Evolutionary conservation across 1,284 basidiomycete genomes (phyloP).

Genomic region (Cutaneotrichosporon curvatum): DNA sequence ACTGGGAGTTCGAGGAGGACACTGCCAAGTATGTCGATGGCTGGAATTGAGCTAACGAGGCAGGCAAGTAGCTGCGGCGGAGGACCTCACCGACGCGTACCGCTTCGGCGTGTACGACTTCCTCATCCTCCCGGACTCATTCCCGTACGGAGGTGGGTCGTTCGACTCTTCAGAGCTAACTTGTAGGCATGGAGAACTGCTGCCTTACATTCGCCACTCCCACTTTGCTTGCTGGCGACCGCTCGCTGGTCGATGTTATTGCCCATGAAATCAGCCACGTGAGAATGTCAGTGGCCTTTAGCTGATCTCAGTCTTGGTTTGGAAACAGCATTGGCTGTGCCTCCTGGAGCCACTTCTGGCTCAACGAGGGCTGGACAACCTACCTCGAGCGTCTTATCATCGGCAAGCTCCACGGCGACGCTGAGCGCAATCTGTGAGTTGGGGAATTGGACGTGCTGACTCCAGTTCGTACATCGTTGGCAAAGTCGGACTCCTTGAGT

Average conservation of each 20-base stretch:
- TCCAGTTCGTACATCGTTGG: slow-evolving; percentile 39
- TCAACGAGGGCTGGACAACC: slow-evolving; percentile 89
- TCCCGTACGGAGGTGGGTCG: slow-evolving; percentile 85
- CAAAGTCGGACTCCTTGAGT: slow-evolving; percentile 63
- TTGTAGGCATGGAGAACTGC: slow-evolving; percentile 47
- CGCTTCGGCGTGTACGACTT: slow-evolving; percentile 85
- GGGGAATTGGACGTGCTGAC: slow-evolving; percentile 4
- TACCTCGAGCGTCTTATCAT: slow-evolving; percentile 79
- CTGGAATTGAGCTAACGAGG: background rate
- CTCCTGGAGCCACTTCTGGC: slow-evolving; percentile 68
- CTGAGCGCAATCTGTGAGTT: slow-evolving; percentile 62
- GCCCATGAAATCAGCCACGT: slow-evolving; percentile 53
- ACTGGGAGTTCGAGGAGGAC: slow-evolving; percentile 83
- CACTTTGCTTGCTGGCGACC: slow-evolving; percentile 73
- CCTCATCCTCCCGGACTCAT: slow-evolving; percentile 85
- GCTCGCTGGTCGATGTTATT: slow-evolving; percentile 76
- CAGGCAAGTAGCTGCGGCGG: slow-evolving; percentile 57
- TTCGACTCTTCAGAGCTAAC: background rate
- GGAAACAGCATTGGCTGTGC: slow-evolving; percentile 62
- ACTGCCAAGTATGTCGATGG: slow-evolving; percentile 58
- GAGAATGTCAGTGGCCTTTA: slow-evolving; percentile 11
- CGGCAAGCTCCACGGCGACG: slow-evolving; percentile 64
- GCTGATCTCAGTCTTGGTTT: slow-evolving; percentile 63
- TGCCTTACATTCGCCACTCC: slow-evolving; percentile 83
- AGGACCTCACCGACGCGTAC: slow-evolving; percentile 67